Base-by-base conservation (phyloP, 73 alveolate genomes). In the Diophrys sp. region DNA sequence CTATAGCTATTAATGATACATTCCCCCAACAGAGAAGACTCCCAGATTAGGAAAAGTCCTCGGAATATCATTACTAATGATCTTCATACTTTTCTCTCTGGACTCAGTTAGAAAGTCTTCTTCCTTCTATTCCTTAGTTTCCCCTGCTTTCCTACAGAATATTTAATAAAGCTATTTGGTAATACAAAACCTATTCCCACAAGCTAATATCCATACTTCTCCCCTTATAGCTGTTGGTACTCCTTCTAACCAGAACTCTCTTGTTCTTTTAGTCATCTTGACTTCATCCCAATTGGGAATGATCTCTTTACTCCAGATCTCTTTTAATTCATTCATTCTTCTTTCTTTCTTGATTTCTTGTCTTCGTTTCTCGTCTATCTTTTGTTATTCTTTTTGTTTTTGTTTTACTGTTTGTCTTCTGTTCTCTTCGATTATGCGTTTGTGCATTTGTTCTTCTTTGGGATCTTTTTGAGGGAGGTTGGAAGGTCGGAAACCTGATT, bases 381-480 rank as follows among this genome's bases (percentile, higher is more conserved):
- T 34, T 81, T 72, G 77, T 85, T 93, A 96, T 33, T 80, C 62
- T 71, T 90, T 96, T 55, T 84, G 78, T 54, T 91, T 70, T 67
- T 84, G 67, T 66, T 87, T 68, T 25, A 83, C 24, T 83, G 88
- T 91, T 81, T 83, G 70, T 77, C 88, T 89, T 75, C 96, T 74
- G 67, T 93, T 90, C 75, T 93, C 94, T 68, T 81, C 91, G 14
- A 93, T 94, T 56, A 90, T 78, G 85, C 81, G 74, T 67, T 82
- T 84, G 78, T 93, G 97, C 69, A 67, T 29, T 33, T 73, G 66
- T 85, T 87, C 94, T 71, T 93, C 98, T 57, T 87, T 90, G 62
- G 88, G 84, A 23, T 92, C 76, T 73, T 93, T 93, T 23, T 96
- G 97, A 24, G 98, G 97, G 30, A 93, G 84, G 78, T 91, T 93